Percentiles rank a stretch among this genome's conserved stretches.
phyloP scores from a whole-genome alignment of 1,139 yeast species.

The Yamadazyma sp. region DNA sequence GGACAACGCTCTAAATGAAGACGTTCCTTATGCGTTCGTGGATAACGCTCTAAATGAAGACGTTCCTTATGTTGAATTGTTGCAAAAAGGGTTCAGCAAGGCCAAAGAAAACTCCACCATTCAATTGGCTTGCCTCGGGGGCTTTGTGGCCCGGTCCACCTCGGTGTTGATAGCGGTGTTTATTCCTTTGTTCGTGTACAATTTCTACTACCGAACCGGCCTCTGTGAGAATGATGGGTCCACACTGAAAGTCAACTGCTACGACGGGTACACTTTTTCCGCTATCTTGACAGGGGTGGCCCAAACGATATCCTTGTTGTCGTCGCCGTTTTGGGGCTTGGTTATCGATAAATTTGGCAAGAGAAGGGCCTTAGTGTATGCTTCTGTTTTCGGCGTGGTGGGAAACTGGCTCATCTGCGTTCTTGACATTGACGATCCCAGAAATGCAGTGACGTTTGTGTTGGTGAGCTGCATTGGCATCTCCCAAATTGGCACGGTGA shows the following conservation, averaged over 20 bases:
- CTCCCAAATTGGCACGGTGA: constrained; percentile 59
- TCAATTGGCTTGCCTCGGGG: constrained; percentile 59
- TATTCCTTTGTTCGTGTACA: constrained; percentile 62
- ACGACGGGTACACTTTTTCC: constrained; percentile 63
- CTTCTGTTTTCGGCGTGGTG: constrained; percentile 42
- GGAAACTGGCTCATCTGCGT: constrained; percentile 36
- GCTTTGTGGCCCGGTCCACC: constrained; percentile 64
- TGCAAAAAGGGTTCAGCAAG: constrained; percentile 45
- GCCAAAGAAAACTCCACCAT: constrained; percentile 32
- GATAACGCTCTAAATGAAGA: not conserved
- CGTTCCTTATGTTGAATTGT: constrained; percentile 28
- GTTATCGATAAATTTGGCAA: constrained; percentile 52
- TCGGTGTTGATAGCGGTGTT: constrained; percentile 62
- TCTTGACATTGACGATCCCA: constrained; percentile 31
- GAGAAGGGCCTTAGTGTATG: constrained; percentile 20
- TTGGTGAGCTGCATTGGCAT: constrained; percentile 36
- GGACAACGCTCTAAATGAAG: not conserved
- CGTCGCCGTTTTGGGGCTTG: constrained; percentile 66
- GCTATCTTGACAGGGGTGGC: constrained; percentile 70
- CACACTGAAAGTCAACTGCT: constrained; percentile 46
- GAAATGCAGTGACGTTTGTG: constrained; percentile 31
- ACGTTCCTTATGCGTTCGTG: too few species aligned
- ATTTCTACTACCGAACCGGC: constrained; percentile 52
- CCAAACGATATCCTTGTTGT: constrained; percentile 54
- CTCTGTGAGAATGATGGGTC: constrained; percentile 38